phyloP scores from a whole-genome alignment of 2,329 filamentous ascomycete genomes.

The Rutstroemia sp. region DNA sequence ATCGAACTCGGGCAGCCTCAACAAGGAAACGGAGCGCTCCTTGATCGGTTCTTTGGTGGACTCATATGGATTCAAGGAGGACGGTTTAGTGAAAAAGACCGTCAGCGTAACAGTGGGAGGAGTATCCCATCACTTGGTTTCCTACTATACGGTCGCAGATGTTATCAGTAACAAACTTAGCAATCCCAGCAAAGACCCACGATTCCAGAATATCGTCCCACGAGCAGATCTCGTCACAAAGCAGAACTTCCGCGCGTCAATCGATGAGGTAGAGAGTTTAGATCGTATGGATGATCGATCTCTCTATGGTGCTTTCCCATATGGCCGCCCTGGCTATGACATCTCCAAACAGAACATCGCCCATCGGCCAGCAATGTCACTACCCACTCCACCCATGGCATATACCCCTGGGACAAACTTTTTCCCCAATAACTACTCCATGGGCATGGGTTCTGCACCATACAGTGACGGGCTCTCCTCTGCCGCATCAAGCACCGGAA shows the following conservation, averaged over 20 bases:
- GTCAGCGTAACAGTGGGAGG: slow-evolving; percentile 72
- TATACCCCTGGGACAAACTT: slow-evolving; percentile 16
- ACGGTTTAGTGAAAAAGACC: slow-evolving; percentile 84
- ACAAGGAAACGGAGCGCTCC: slow-evolving; percentile 27
- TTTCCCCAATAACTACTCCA: slow-evolving; percentile 17
- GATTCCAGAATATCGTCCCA: slow-evolving; percentile 43
- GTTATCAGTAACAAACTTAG: slow-evolving; percentile 51
- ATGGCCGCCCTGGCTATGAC: slow-evolving; percentile 22
- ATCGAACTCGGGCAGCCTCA: slow-evolving; percentile 18
- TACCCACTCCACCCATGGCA: slow-evolving; percentile 23
- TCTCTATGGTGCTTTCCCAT: slow-evolving; percentile 20
- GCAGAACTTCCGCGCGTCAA: slow-evolving; percentile 59
- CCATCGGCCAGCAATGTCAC: slow-evolving; percentile 20
- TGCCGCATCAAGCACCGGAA: slow-evolving; percentile 7
- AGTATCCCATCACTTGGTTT: slow-evolving; percentile 77
- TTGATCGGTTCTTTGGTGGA: slow-evolving; percentile 81
- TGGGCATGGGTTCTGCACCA: slow-evolving; percentile 10
- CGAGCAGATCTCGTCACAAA: slow-evolving; percentile 50
- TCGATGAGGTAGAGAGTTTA: slow-evolving; percentile 48
- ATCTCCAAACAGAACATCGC: slow-evolving; percentile 24
- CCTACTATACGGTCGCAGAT: slow-evolving; percentile 80
- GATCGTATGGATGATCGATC: slow-evolving; percentile 22
- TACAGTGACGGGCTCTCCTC: slow-evolving; percentile 18
- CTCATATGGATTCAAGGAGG: slow-evolving; percentile 78
- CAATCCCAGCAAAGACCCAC: slow-evolving; percentile 49